Percentiles rank a stretch among this genome's conserved stretches.
Evolutionary conservation across 345 rosid genomes (phyloP).

Genomic region (Eucalyptus pumila): DNA sequence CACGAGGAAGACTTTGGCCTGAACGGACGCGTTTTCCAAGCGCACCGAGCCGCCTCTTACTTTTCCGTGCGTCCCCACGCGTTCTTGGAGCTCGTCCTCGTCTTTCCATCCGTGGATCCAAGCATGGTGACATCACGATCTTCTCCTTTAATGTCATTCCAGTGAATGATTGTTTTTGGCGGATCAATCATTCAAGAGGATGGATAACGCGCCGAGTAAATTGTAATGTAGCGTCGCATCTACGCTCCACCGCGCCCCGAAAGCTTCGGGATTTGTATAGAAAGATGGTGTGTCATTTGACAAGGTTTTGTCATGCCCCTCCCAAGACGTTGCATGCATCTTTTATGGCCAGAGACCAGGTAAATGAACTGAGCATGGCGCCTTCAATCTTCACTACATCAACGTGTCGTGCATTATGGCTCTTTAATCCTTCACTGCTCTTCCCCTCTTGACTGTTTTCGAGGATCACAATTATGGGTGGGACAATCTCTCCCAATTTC

Average conservation of each 20-base stretch:
- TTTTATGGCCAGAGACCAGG: not conserved
- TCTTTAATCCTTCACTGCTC: not conserved
- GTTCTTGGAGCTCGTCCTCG: not conserved
- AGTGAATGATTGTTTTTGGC: not conserved
- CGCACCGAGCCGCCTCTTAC: not conserved
- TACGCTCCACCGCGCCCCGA: not conserved
- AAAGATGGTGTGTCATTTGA: not conserved
- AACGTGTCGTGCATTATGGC: not conserved
- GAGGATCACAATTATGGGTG: fast-evolving
- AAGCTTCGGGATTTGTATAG: not conserved
- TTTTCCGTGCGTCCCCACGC: not conserved
- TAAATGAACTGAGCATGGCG: not conserved
- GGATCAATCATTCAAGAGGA: not conserved
- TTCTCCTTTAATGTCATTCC: not conserved
- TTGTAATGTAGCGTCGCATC: not conserved
- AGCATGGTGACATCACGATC: not conserved
- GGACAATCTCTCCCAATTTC: not conserved
- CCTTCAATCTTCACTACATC: not conserved
- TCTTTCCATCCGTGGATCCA: not conserved
- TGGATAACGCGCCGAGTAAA: not conserved
- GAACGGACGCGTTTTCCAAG: not conserved
- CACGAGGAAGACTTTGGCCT: not conserved
- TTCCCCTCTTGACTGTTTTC: not conserved
- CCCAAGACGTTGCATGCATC: not conserved
- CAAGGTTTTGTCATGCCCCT: not conserved